These are phyloP conservation scores for Cercospora canescens DNA, from an alignment of 2,329 filamentous ascomycete species.

Conservation along the genomic window DNA sequence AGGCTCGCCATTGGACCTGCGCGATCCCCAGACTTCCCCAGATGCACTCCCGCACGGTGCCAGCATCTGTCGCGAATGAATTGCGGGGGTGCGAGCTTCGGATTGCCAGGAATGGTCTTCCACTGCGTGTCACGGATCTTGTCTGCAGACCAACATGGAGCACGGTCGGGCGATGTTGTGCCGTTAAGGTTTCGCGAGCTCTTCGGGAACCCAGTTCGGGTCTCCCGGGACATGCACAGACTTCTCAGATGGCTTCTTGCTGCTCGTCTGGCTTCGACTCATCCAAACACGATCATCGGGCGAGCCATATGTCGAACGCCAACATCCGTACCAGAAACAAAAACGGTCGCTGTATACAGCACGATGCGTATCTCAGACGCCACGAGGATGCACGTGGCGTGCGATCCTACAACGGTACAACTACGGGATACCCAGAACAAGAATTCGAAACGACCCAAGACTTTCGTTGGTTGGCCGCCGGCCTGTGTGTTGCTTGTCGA, in stretches of 20 bases:
- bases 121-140: neutral
- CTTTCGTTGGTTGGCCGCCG: neutral
- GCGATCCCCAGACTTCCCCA: slow-evolving; percentile 1
- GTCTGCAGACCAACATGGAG: neutral
- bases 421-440: neutral
- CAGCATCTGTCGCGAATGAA: neutral
- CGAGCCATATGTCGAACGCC: neutral
- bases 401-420: neutral
- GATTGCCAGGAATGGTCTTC: neutral
- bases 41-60: neutral
- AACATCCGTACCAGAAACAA: neutral
- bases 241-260: neutral
- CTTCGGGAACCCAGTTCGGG: neutral
- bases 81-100: neutral
- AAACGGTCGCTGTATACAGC: neutral
- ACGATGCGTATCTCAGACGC: neutral
- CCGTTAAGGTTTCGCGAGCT: neutral
- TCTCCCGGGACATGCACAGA: no score
- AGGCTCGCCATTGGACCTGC: neutral
- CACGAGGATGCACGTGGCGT: neutral
- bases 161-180: neutral
- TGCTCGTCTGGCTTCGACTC: neutral
- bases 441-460: neutral
- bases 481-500: neutral
- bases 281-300: neutral